A percentile compares a stretch with the other conserved stretches of the same genome.
Evolutionary conservation across 345 rosid species (phyloP).

Genomic region (Pugionium dolabratum): DNA sequence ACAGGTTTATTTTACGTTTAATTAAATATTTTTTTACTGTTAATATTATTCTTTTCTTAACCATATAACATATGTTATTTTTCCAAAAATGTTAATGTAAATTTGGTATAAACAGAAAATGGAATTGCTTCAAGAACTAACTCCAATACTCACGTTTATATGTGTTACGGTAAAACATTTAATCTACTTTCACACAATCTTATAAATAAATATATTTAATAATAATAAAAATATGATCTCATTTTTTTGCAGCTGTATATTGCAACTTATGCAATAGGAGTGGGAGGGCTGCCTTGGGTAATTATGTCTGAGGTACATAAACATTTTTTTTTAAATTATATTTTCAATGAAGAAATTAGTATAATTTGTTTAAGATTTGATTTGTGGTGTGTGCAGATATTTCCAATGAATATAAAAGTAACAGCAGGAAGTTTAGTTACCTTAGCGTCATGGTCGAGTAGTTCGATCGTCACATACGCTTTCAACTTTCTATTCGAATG

Average conservation of each 20-base stretch:
- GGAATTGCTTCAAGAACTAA: constrained; percentile 27
- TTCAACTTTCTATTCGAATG: constrained; percentile 51
- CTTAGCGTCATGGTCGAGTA: constrained; percentile 41
- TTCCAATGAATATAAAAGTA: constrained; percentile 51
- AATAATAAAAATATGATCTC: background rate
- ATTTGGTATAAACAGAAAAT: constrained; percentile 30
- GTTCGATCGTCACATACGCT: constrained; percentile 43
- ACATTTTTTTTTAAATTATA: background rate
- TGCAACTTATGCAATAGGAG: constrained; percentile 40
- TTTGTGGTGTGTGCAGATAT: constrained; percentile 43
- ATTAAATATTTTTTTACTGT: background rate
- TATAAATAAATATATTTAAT: background rate
- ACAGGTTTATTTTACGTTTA: constrained; percentile 44
- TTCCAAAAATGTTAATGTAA: background rate
- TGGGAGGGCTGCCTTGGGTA: constrained; percentile 45
- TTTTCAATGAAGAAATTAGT: background rate
- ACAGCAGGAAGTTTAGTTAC: constrained; percentile 56
- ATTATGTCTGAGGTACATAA: constrained; percentile 48
- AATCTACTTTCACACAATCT: background rate
- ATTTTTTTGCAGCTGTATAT: constrained; percentile 26
- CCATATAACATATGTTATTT: background rate
- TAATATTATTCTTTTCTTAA: background rate
- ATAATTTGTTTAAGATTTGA: background rate
- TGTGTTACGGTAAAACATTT: constrained; percentile 30
- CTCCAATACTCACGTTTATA: constrained; percentile 34